phyloP scores from a whole-genome alignment of 2,329 filamentous ascomycete species.

The Didymella sp. region DNA sequence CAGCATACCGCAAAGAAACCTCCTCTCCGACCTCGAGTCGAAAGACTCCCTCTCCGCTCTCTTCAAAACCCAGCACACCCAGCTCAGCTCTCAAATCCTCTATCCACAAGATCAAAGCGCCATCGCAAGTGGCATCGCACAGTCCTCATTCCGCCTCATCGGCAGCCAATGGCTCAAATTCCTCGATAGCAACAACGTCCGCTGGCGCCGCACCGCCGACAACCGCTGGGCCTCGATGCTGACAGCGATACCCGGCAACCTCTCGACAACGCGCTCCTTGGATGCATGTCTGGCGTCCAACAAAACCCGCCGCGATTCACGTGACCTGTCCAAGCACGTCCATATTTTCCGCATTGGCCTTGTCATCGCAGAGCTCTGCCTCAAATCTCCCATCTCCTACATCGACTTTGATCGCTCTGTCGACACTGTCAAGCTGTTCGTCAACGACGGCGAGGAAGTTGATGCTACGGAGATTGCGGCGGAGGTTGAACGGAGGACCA shows the following conservation, averaged over 20 bases:
- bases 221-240: slow-evolving; percentile 35
- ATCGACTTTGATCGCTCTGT: slow-evolving; percentile 23
- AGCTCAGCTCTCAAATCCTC: slow-evolving; percentile 30
- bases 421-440: slow-evolving; percentile 22
- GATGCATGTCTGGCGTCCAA: slow-evolving; percentile 22
- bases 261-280: slow-evolving; percentile 23
- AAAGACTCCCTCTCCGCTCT: slow-evolving; percentile 33
- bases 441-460: slow-evolving; percentile 24
- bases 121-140: slow-evolving; percentile 32
- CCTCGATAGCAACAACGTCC: slow-evolving; percentile 34
- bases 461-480: slow-evolving; percentile 32
- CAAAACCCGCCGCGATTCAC: slow-evolving; percentile 7
- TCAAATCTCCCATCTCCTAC: slow-evolving; percentile 28
- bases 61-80: slow-evolving; percentile 21
- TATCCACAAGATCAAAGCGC: slow-evolving; percentile 37
- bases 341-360: slow-evolving; percentile 41
- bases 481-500: slow-evolving; percentile 31
- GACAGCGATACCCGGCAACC: slow-evolving; percentile 24
- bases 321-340: slow-evolving; percentile 28
- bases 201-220: slow-evolving; percentile 26
- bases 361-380: slow-evolving; percentile 33
- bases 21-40: slow-evolving; percentile 34
- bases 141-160: slow-evolving; percentile 32
- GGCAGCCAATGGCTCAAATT: slow-evolving; percentile 35
- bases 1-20: slow-evolving; percentile 23